phyloP scores from a whole-genome alignment of 2,329 filamentous ascomycete species.

The Aspergillus fijiensis region DNA sequence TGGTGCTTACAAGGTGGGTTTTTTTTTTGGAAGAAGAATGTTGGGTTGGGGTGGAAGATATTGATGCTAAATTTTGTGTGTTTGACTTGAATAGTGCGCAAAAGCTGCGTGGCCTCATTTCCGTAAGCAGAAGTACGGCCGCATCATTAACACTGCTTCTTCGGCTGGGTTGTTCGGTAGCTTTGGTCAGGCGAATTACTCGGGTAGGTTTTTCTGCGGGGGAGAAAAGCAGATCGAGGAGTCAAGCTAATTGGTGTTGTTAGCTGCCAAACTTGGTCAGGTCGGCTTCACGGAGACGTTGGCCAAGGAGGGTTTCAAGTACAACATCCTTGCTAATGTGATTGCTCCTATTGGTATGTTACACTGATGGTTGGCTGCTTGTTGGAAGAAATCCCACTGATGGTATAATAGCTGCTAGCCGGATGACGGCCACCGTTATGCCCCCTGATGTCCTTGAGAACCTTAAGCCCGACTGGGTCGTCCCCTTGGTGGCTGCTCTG shows the following conservation, averaged over 20 bases:
- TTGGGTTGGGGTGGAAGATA: too few species aligned
- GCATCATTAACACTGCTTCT: constrained; percentile 96
- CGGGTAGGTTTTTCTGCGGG: constrained; percentile 50
- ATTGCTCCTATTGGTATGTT: constrained; percentile 75
- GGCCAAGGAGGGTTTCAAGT: constrained; percentile 95
- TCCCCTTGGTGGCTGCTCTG: constrained; percentile 85
- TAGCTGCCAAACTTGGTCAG: constrained; percentile 87
- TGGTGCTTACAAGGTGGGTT: constrained; percentile 76
- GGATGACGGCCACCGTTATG: constrained; percentile 95
- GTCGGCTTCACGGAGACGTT: constrained; percentile 98
- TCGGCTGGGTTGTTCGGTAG: constrained; percentile 92
- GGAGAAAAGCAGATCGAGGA: neutral
- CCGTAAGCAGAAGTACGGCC: constrained; percentile 96
- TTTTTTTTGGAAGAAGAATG: too few species aligned
- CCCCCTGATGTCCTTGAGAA: constrained; percentile 84
- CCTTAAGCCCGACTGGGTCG: constrained; percentile 90
- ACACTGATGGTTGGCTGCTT: neutral
- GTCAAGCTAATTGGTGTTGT: constrained; percentile 18
- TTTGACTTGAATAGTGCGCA: constrained; percentile 54
- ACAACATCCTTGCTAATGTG: constrained; percentile 94
- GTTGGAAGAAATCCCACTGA: neutral
- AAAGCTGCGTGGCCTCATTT: constrained; percentile 96
- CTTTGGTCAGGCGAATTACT: constrained; percentile 97
- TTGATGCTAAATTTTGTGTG: too few species aligned
- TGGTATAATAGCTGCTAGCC: constrained; percentile 67